These are phyloP conservation scores for Entonaema liquescens DNA, from an alignment of 495 filamentous ascomycete genomes.

Conservation along the genomic window DNA sequence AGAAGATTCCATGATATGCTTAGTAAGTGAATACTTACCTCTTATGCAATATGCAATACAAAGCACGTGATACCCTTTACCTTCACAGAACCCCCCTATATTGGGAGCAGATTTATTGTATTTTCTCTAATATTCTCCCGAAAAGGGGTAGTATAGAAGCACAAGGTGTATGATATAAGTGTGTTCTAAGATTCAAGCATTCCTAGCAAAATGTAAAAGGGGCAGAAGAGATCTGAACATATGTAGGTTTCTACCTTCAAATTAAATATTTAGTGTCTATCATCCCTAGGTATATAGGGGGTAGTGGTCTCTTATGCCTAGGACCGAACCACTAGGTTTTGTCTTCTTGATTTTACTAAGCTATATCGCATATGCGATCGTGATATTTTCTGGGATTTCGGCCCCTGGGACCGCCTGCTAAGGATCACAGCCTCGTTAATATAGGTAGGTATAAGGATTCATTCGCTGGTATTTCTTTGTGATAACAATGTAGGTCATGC, in stretches of 20 bases:
- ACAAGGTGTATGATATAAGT: too few relatives aligned
- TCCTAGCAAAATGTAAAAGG: not conserved
- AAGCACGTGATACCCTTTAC: constrained; percentile 6
- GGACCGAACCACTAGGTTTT: too few relatives aligned
- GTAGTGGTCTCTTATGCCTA: too few relatives aligned
- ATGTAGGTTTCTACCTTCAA: too few relatives aligned
- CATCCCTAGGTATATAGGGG: too few relatives aligned
- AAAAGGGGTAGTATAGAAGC: not conserved
- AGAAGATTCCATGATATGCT: constrained; percentile 33
- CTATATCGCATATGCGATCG: too few relatives aligned
- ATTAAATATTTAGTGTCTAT: too few relatives aligned
- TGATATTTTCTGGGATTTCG: too few relatives aligned
- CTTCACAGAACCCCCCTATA: not conserved
- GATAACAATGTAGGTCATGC: not conserved
- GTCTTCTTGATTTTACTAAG: too few relatives aligned
- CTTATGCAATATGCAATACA: constrained; percentile 15
- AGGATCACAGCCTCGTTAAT: not conserved
- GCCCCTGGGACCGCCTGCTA: not conserved
- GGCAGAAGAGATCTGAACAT: too few relatives aligned
- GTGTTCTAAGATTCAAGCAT: too few relatives aligned
- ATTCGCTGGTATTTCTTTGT: not conserved
- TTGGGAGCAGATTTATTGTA: not conserved
- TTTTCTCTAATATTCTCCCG: not conserved
- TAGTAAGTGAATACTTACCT: constrained; percentile 34
- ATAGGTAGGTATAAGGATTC: too few relatives aligned